phyloP scores from a whole-genome alignment of 768 basidiomycete species.

The Lentinula sp. region DNA sequence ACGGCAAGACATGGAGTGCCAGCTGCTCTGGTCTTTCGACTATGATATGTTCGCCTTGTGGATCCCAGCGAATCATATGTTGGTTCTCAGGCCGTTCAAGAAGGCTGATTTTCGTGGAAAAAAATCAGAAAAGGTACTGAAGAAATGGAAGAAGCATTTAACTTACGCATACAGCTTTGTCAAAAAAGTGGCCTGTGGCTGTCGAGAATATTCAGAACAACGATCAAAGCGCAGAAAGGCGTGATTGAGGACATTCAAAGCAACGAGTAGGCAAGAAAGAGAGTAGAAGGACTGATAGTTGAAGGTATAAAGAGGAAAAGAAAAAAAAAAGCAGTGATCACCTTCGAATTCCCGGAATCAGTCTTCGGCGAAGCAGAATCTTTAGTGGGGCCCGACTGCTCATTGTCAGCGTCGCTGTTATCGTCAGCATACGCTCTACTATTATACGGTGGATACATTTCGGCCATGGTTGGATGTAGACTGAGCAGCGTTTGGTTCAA shows the following conservation, averaged over 20 bases:
- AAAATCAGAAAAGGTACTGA: slow-evolving; percentile 10
- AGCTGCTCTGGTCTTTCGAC: slow-evolving; percentile 92
- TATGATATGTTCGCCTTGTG: slow-evolving; percentile 90
- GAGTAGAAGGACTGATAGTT: not conserved
- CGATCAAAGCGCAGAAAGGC: not conserved
- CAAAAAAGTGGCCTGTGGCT: slow-evolving; percentile 91
- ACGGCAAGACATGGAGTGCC: slow-evolving; percentile 88
- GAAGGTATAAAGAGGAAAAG: not conserved
- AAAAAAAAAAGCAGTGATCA: not conserved
- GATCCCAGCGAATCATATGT: slow-evolving; percentile 97
- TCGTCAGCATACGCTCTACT: slow-evolving; percentile 12
- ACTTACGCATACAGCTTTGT: slow-evolving; percentile 95
- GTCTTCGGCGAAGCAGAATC: slow-evolving; percentile 47
- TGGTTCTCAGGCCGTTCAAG: slow-evolving; percentile 91
- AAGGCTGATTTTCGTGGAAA: slow-evolving; percentile 42
- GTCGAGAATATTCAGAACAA: not conserved
- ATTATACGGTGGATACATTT: slow-evolving; percentile 46
- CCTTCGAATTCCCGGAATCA: slow-evolving; percentile 37
- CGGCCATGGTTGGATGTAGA: slow-evolving; percentile 37
- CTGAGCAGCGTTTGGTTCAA: not conserved
- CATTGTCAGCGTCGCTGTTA: slow-evolving; percentile 9
- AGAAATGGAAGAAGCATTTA: slow-evolving; percentile 1
- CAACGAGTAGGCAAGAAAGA: not conserved
- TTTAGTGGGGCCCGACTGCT: slow-evolving; percentile 28
- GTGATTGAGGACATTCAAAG: not conserved